Conservation (phyloP, 129 eudicot species). For the Dittrichia graveolens region DNA sequence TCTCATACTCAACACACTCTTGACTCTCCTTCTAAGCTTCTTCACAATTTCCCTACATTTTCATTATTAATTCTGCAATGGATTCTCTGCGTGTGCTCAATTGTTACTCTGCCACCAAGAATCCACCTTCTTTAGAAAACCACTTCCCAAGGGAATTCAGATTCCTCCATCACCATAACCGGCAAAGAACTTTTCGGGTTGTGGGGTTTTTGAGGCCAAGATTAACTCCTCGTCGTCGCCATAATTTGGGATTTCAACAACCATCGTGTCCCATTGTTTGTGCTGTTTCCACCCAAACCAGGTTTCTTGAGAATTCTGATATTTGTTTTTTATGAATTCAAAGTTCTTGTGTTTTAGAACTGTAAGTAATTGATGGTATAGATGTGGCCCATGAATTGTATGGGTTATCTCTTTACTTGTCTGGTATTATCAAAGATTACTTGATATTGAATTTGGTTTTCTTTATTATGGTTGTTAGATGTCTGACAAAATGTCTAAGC, state of each 20-base stretch:
- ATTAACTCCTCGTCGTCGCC: neutral
- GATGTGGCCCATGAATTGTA: too few species aligned
- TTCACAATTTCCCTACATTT: neutral
- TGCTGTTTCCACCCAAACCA: conserved; percentile 49
- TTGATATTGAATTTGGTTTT: neutral
- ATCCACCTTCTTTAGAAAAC: conserved; percentile 32
- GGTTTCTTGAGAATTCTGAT: conserved; percentile 28
- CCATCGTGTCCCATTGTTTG: conserved; percentile 32
- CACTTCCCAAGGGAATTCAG: conserved; percentile 33
- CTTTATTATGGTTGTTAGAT: neutral
- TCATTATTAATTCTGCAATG: conserved; percentile 21
- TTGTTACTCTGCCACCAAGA: conserved; percentile 37
- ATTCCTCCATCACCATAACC: conserved; percentile 29
- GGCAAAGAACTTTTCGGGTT: conserved; percentile 29
- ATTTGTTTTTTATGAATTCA: neutral
- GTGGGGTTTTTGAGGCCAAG: conserved; percentile 21
- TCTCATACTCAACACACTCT: conserved; percentile 15
- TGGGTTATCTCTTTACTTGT: too few species aligned
- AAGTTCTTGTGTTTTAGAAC: neutral
- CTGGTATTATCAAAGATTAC: too few species aligned
- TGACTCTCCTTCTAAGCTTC: neutral
- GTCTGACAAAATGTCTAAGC: conserved; percentile 29
- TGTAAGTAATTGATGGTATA: too few species aligned
- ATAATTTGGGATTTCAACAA: conserved; percentile 29
- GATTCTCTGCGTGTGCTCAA: conserved; percentile 58